Evolutionary conservation across 345 rosid species (phyloP).

Genomic region (Draba incana): DNA sequence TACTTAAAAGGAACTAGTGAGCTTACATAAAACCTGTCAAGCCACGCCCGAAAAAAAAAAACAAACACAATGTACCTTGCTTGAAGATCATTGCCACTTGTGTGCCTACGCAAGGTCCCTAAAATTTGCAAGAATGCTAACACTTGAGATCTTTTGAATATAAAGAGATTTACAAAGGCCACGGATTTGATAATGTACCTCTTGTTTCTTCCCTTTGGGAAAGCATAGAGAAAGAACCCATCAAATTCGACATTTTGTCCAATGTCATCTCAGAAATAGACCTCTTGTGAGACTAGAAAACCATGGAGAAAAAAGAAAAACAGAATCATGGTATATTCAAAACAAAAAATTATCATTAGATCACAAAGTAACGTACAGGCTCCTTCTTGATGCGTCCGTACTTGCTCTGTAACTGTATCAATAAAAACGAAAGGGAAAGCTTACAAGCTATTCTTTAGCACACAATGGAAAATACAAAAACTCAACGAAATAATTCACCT

Average conservation of each 20-base stretch:
- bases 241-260: conserved; percentile 73
- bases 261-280: conserved; percentile 79
- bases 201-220: conserved; percentile 57
- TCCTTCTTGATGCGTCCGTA: conserved; percentile 73
- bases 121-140: conserved; percentile 10
- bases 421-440: conserved; percentile 9
- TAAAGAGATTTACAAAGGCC: background rate
- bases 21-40: background rate
- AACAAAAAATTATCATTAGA: conserved; percentile 2
- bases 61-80: conserved; percentile 55
- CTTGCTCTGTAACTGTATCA: conserved; percentile 83
- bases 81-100: conserved; percentile 58
- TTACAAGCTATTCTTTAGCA: background rate
- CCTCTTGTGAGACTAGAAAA: conserved; percentile 64
- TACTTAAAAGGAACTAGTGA: conserved; percentile 2
- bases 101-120: conserved; percentile 61
- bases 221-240: conserved; percentile 65
- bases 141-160: background rate
- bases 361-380: conserved; percentile 54
- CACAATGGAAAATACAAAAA: background rate
- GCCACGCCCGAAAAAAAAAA: background rate
- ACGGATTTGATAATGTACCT: conserved; percentile 45
- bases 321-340: conserved; percentile 15
- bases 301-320: conserved; percentile 19
- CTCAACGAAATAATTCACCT: conserved; percentile 48